Evolutionary conservation across 2,329 filamentous ascomycete genomes (phyloP).

Genomic region (Cladosporium austrohemisphaericum): DNA sequence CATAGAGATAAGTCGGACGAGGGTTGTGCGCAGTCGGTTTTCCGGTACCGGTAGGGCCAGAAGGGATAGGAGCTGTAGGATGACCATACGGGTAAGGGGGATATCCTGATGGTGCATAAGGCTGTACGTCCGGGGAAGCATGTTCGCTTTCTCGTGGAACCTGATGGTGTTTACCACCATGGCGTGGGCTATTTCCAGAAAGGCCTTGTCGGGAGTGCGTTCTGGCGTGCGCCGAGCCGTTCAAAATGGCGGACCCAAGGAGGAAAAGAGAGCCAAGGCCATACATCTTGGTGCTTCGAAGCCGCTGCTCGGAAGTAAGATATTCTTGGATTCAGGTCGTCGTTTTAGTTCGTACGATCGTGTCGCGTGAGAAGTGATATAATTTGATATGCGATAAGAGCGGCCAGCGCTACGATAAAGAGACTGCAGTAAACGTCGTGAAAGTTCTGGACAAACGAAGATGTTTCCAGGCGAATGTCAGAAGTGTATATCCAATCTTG

Average conservation of each 20-base stretch:
- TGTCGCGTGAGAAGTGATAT: too few species aligned
- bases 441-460: not conserved
- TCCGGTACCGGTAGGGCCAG: not conserved
- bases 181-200: not conserved
- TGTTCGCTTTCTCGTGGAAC: too few species aligned
- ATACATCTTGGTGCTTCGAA: not conserved
- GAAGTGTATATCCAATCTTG: not conserved
- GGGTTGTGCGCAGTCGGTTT: not conserved
- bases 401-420: not conserved
- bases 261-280: not conserved
- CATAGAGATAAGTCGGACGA: slow-evolving; percentile 22
- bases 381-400: too few species aligned
- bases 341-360: too few species aligned
- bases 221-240: not conserved
- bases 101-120: not conserved
- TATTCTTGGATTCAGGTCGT: too few species aligned
- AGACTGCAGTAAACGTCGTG: not conserved
- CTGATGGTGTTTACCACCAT: slow-evolving; percentile 3
- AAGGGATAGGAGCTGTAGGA: not conserved
- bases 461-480: not conserved
- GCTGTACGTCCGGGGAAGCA: too few species aligned
- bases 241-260: not conserved
- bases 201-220: not conserved
- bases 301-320: too few species aligned
- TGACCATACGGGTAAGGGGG: not conserved